Conservation (phyloP, 441 rosid species). For the Gossypium gossypioides region DNA sequence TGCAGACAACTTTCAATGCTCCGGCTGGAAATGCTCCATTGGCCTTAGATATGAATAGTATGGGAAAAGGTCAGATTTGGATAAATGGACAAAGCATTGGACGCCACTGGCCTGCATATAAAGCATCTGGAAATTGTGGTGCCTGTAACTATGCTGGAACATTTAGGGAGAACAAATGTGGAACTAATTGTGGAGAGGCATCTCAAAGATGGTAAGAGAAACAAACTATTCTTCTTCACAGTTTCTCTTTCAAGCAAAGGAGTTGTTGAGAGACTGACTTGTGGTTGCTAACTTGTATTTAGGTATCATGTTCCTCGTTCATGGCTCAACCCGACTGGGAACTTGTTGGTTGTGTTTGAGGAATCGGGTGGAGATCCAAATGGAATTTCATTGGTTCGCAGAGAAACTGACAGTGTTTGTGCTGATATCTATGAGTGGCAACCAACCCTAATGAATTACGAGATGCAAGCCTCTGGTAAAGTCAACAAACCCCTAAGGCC, state of each 20-base stretch:
- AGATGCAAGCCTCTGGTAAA: slow-evolving; percentile 76
- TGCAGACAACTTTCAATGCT: slow-evolving; percentile 76
- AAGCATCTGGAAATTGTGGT: slow-evolving; percentile 69
- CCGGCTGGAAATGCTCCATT: slow-evolving; percentile 76
- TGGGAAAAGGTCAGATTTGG: slow-evolving; percentile 98
- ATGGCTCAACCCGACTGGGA: slow-evolving; percentile 79
- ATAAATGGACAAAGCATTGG: slow-evolving; percentile 86
- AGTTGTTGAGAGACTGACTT: slow-evolving; percentile 7
- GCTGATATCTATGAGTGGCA: slow-evolving; percentile 92
- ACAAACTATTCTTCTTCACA: not conserved
- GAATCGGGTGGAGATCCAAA: slow-evolving; percentile 97
- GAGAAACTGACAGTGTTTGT: slow-evolving; percentile 77
- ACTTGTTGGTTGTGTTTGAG: slow-evolving; percentile 82
- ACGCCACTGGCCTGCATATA: slow-evolving; percentile 90
- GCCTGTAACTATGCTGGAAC: slow-evolving; percentile 66
- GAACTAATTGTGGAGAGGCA: slow-evolving; percentile 78
- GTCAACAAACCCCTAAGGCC: slow-evolving; percentile 73
- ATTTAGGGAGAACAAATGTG: slow-evolving; percentile 63
- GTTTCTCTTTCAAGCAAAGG: not conserved
- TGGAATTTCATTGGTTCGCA: slow-evolving; percentile 68
- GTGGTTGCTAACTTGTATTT: slow-evolving; percentile 8
- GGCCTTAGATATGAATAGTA: slow-evolving; percentile 86
- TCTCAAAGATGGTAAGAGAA: slow-evolving; percentile 79
- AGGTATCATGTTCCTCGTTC: slow-evolving; percentile 92
- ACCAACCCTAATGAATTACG: slow-evolving; percentile 69